These are phyloP conservation scores for Penicillium sp. DNA, from an alignment of 2,329 filamentous ascomycete genomes.

Conservation along the genomic window DNA sequence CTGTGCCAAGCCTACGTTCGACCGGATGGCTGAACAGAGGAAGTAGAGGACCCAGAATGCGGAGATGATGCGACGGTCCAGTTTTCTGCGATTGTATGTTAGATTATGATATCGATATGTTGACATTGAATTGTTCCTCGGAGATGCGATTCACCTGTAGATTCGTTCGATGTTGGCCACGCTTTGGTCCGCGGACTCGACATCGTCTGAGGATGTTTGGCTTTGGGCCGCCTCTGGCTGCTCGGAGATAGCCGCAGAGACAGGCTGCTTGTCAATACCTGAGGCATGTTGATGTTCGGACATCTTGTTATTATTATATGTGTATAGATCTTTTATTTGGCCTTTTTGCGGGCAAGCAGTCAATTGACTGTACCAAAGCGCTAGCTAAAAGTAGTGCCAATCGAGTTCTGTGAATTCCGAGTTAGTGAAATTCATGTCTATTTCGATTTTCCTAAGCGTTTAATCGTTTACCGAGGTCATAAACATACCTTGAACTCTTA, in stretches of 20 bases:
- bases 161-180: conserved; percentile 39
- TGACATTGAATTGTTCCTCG: neutral
- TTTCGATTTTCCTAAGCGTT: neutral
- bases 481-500: neutral
- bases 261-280: conserved; percentile 10
- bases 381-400: neutral
- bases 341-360: neutral
- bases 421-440: neutral
- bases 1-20: conserved; percentile 89
- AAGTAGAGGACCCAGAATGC: conserved; percentile 92
- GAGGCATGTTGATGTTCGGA: conserved; percentile 9
- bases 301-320: conserved; percentile 9
- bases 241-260: conserved; percentile 14
- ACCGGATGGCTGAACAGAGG: conserved; percentile 84
- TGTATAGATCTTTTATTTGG: neutral
- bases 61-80: conserved; percentile 60
- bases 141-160: conserved; percentile 30
- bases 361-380: neutral
- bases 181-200: conserved; percentile 30
- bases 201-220: conserved; percentile 12
- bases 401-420: neutral
- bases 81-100: conserved; percentile 43
- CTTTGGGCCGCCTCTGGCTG: conserved; percentile 1
- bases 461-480: neutral
- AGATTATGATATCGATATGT: neutral